Base-by-base conservation (phyloP, 2,329 filamentous ascomycete species). In the Trichoderma sp. region DNA sequence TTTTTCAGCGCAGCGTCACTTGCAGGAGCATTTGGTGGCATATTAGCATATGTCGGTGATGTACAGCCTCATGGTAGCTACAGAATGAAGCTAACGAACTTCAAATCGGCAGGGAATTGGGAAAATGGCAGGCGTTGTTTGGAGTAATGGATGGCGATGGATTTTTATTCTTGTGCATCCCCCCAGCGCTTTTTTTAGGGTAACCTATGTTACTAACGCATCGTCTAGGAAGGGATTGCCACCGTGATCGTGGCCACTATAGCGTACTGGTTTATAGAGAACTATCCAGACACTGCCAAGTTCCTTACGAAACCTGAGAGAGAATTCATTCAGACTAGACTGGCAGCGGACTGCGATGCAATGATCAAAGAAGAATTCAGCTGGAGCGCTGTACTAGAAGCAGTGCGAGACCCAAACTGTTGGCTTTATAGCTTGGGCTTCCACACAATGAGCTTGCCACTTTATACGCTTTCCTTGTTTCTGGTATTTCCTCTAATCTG, bases 341-440 rank as follows among this genome's bases (percentile, higher is more conserved):
- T 95, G 0, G 88, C 88, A 11, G 85, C 86, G 6, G 91, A 94
- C 75, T 90, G 87, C 73, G 92, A 94, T 76, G 89, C 91, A 0
- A 93, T 89, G 0, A 87, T 90, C 6, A 83, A 90, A 62, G 92
- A 95, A 74, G 77, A 82, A 0, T 94, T 95, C 76, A 87, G 82
- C 4, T 95, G 92, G 93, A 79, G 75, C 0, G 89, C 90, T 23
- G 92, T 94, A 0, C 71, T 80, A 28, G 83, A 87, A 20, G 92
- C 92, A 0, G 79, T 93, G 53, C 87, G 84, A 15, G 91, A 95
- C 75, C 87, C 88, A 1, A 93, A 91, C 77, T 90, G 90, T 76
- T 93, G 89, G 90, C 84, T 94, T 0, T 94, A 94, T 74, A 90
- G 91, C 0, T 78, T 93, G 0, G 88, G 86, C 0, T 93, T 93